Evolutionary conservation across 2,329 filamentous ascomycete species (phyloP), one percentile per base, ranked within the genome.

Genomic region (Pyrenochaeta sp.): DNA sequence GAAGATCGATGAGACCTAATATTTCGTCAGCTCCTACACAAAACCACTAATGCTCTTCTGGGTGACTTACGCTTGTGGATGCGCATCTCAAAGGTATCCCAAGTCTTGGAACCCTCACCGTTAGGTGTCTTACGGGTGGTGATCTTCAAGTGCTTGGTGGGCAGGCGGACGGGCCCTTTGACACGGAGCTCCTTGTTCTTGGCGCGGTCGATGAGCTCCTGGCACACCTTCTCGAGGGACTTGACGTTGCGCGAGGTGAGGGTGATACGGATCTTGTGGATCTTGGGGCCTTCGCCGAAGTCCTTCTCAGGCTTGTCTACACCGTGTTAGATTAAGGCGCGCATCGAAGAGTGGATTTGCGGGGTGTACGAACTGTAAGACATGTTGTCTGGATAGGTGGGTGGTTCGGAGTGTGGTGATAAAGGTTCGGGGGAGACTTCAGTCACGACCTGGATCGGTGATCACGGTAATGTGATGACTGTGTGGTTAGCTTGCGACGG

Each of bases 31-130:
- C 40, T 7, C 7, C 9, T 20, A 14, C 30, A 32, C 17, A n/a
- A 17, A 17, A 17, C 17, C 35, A 14, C 35, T 21, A n/a, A 21
- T 15, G 35, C 17, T 37, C n/a, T 37, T 21, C 17, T 9, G 15
- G 10, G 20, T 9, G 17, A 58, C 60, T 54, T 54, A 67, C 93
- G 90, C 90, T 97, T 97, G 88, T 97, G 92, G 80, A 97, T 96
- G 84, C 94, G 90, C 92, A 99, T 96, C 90, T 99, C 94, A 82
- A 86, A 99, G 81, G 86, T 89, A 81, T 98, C 95, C 95, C 95
- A 99, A 78, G 95, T 99, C 92, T 99, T 99, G 82, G 90, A 96
- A 84, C 95, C 95, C 88, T 99, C 95, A 90, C 95, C 95, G 84
- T 91, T 95, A 80, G 95, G 95, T 67, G 95, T 98, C 90, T 99